Evolutionary conservation across 345 rosid genomes (phyloP).

Genomic region (Euphorbia peplus): DNA sequence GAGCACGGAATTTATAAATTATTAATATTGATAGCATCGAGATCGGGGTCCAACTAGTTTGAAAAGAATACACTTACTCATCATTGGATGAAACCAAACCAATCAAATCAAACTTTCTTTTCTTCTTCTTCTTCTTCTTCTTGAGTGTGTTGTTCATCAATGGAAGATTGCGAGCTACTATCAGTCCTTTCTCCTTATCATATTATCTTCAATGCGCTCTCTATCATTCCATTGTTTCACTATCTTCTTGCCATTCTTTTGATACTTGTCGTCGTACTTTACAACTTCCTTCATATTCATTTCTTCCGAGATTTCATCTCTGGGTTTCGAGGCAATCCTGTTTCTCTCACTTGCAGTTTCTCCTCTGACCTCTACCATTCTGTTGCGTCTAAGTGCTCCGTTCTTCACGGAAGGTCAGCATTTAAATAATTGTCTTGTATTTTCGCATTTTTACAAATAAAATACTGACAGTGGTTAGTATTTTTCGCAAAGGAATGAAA

Average conservation of each 20-base stretch:
- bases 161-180: not conserved
- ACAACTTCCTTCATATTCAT: conserved; percentile 40
- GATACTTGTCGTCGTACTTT: conserved; percentile 20
- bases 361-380: conserved; percentile 37
- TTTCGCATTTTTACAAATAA: too few relatives aligned
- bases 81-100: too few relatives aligned
- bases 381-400: conserved; percentile 32
- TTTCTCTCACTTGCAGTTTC: conserved; percentile 23
- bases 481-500: too few relatives aligned
- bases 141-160: too few relatives aligned
- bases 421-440: not conserved
- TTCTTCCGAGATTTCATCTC: conserved; percentile 30
- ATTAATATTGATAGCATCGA: too few relatives aligned
- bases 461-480: too few relatives aligned
- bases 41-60: too few relatives aligned
- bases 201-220: conserved; percentile 35
- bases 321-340: conserved; percentile 34
- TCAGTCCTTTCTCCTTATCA: conserved; percentile 28
- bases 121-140: too few relatives aligned
- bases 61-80: too few relatives aligned
- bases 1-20: too few relatives aligned
- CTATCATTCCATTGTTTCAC: conserved; percentile 34
- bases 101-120: not conserved
- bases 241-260: conserved; percentile 12
- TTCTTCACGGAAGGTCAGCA: conserved; percentile 33